Conservation (phyloP, 176 grass and related monocot species). For the Dactylis glomerata region DNA sequence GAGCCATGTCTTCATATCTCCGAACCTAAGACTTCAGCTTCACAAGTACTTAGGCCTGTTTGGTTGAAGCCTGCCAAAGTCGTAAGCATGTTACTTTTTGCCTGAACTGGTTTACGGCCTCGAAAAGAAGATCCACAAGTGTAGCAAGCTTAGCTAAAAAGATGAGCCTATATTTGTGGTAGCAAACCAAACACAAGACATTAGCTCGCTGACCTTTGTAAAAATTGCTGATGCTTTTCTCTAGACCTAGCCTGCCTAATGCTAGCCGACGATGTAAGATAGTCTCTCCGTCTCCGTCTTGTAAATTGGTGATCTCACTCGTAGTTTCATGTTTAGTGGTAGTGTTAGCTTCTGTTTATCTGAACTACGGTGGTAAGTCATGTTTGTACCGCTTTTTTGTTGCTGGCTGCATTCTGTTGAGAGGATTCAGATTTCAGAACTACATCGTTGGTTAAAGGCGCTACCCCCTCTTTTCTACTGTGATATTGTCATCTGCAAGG, state of each 20-base stretch:
- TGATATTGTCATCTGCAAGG: not conserved
- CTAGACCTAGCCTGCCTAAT: slow-evolving; percentile 25
- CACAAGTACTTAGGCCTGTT: not conserved
- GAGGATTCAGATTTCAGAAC: not conserved
- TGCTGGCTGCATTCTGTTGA: slow-evolving; percentile 28
- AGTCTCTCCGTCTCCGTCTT: slow-evolving; percentile 8
- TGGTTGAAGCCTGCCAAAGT: not conserved
- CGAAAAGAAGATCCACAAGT: not conserved
- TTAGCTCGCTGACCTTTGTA: slow-evolving; percentile 34
- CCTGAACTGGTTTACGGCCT: not conserved
- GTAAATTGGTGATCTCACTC: slow-evolving; percentile 36
- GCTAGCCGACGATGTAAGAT: slow-evolving; percentile 34
- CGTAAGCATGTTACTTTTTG: not conserved
- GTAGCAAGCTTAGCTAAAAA: not conserved
- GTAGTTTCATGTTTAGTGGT: slow-evolving; percentile 21
- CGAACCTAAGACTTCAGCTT: slow-evolving; percentile 43
- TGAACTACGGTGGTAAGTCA: not conserved
- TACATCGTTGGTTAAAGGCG: not conserved
- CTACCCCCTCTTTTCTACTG: not conserved
- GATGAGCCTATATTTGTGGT: not conserved
- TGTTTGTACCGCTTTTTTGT: slow-evolving; percentile 11
- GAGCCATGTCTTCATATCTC: slow-evolving; percentile 71
- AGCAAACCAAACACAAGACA: not conserved
- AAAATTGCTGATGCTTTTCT: slow-evolving; percentile 19
- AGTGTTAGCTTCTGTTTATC: not conserved